Evolutionary conservation across 257 asterid genomes (phyloP).

Genomic region (Capsicum rhomboideum): DNA sequence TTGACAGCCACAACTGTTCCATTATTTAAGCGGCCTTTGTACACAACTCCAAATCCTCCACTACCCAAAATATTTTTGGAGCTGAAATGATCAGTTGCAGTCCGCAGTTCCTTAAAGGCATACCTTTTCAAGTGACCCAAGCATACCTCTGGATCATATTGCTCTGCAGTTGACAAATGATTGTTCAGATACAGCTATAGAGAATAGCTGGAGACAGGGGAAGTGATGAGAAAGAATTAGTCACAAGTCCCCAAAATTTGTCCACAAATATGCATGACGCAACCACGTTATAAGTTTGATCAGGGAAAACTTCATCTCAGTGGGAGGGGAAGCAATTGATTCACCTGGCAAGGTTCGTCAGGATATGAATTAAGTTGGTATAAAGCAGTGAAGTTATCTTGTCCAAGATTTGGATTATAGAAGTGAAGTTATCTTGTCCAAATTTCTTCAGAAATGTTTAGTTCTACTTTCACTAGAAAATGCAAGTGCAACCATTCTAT

Average conservation of each 20-base stretch:
- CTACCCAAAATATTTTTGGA: conserved; percentile 23
- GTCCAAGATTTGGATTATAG: not conserved
- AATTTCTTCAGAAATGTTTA: not conserved
- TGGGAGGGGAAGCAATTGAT: not conserved
- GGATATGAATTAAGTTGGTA: not conserved
- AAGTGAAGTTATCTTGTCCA: not conserved
- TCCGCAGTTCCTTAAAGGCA: conserved; percentile 14
- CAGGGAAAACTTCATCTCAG: not conserved
- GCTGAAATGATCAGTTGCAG: conserved; percentile 29
- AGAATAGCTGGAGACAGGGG: not conserved
- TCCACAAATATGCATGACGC: not conserved
- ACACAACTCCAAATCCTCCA: conserved; percentile 36
- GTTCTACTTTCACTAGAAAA: not conserved
- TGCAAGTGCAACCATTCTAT: not conserved
- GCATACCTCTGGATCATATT: conserved; percentile 16
- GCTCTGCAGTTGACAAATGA: not conserved
- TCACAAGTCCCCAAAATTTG: not conserved
- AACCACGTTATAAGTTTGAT: not conserved
- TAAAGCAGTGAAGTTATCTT: not conserved
- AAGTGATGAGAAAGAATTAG: not conserved
- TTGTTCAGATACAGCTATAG: not conserved
- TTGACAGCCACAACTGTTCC: conserved; percentile 29
- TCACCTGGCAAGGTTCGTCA: not conserved
- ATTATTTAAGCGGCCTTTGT: conserved; percentile 20
- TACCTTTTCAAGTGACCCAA: conserved; percentile 23